Conservation (phyloP, 2,329 filamentous ascomycete genomes). For the Aspergillus sojae region DNA sequence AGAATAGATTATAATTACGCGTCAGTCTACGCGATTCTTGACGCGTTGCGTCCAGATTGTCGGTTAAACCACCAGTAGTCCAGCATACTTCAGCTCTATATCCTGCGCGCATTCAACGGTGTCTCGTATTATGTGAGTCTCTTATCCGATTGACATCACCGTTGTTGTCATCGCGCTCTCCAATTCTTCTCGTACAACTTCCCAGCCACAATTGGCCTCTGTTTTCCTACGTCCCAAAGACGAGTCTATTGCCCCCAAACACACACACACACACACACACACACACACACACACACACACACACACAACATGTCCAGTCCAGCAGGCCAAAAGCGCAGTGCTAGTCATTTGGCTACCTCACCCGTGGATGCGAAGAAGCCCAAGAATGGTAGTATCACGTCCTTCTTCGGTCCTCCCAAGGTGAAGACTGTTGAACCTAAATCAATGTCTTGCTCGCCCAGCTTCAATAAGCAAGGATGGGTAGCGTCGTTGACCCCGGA, state of each 20-base stretch:
- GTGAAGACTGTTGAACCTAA: conserved; percentile 35
- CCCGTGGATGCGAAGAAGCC: conserved; percentile 66
- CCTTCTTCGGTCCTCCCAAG: conserved; percentile 81
- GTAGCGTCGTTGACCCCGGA: conserved; percentile 75
- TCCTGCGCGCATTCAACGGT: background rate
- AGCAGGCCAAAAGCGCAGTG: conserved; percentile 66
- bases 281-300: background rate
- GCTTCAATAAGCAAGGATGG: conserved; percentile 91
- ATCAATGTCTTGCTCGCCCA: conserved; percentile 38
- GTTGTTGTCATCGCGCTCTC: background rate
- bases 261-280: background rate
- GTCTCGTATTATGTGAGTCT: background rate
- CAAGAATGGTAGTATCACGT: conserved; percentile 80
- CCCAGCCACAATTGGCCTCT: background rate
- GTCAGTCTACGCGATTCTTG: background rate
- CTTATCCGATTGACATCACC: background rate
- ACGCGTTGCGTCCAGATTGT: background rate
- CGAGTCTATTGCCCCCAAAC: background rate
- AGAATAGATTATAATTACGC: background rate
- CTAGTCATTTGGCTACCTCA: conserved; percentile 46
- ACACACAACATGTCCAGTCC: conserved; percentile 33
- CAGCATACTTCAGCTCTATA: background rate
- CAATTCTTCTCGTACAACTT: background rate
- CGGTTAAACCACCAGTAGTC: background rate
- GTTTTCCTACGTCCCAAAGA: background rate